Evolutionary conservation across 2,329 filamentous ascomycete species (phyloP).

Genomic region (Diaporthe amygdali): DNA sequence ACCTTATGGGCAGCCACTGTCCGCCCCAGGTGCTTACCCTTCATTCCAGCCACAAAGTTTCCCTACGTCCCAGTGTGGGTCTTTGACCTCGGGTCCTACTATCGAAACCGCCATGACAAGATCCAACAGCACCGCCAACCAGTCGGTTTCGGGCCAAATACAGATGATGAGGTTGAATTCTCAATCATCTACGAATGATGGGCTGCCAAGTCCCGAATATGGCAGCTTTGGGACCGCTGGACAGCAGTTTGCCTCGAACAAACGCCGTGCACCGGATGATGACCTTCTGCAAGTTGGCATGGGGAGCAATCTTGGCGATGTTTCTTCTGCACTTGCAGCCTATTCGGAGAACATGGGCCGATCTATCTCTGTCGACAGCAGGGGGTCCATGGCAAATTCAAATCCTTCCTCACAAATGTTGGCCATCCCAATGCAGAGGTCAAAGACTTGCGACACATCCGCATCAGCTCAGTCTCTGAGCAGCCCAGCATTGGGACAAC

Average conservation of each 20-base stretch:
- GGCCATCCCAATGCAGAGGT: constrained; percentile 14
- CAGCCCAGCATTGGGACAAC: constrained; percentile 11
- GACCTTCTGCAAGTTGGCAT: constrained; percentile 30
- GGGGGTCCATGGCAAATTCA: neutral
- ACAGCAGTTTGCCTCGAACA: constrained; percentile 30
- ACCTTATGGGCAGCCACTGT: constrained; percentile 14
- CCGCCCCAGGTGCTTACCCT: constrained; percentile 21
- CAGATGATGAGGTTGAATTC: constrained; percentile 46
- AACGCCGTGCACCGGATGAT: constrained; percentile 36
- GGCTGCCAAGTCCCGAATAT: constrained; percentile 31
- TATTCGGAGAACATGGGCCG: constrained; percentile 45
- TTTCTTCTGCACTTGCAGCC: constrained; percentile 27
- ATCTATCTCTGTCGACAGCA: constrained; percentile 40
- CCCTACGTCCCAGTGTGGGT: constrained; percentile 45
- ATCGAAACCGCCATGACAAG: constrained; percentile 47
- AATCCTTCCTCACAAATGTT: neutral
- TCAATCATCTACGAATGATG: constrained; percentile 37
- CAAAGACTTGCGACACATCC: constrained; percentile 6
- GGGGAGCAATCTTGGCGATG: constrained; percentile 19
- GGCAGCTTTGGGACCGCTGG: constrained; percentile 26
- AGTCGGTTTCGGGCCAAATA: constrained; percentile 32
- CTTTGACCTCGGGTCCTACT: constrained; percentile 47
- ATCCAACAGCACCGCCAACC: constrained; percentile 45
- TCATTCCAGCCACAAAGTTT: constrained; percentile 28
- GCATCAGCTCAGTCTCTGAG: neutral